Percentiles rank a stretch among this genome's conserved stretches.
phyloP scores from a whole-genome alignment of 148 eudicot genomes.

The Cornus controversa region DNA sequence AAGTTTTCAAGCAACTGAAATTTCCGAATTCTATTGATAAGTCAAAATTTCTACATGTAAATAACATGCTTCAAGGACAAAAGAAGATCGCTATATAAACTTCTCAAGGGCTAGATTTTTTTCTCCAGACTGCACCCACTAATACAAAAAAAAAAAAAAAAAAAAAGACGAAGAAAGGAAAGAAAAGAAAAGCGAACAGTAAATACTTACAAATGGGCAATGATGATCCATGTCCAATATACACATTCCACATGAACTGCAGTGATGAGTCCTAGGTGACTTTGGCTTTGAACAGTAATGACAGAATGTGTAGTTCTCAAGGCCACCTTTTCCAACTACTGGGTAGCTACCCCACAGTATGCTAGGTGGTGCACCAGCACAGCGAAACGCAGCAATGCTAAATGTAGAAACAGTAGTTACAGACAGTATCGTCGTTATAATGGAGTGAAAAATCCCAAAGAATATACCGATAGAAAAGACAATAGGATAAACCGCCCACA shows the following conservation, averaged over 20 bases:
- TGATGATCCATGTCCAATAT: conserved; percentile 98
- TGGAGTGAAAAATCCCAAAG: conserved; percentile 53
- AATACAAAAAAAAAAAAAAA: neutral
- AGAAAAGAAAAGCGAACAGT: neutral
- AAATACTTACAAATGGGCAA: conserved; percentile 90
- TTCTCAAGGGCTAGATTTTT: neutral
- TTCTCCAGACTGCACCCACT: neutral
- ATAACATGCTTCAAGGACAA: neutral
- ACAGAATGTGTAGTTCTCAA: conserved; percentile 76
- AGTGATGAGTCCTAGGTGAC: conserved; percentile 88
- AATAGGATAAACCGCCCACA: conserved; percentile 88
- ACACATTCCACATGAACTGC: conserved; percentile 88
- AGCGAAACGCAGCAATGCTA: conserved; percentile 61
- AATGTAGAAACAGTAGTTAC: conserved; percentile 57
- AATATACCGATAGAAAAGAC: conserved; percentile 61
- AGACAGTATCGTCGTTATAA: conserved; percentile 50
- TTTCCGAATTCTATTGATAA: no score
- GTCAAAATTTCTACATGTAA: neutral
- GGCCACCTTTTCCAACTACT: conserved; percentile 72
- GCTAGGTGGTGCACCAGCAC: conserved; percentile 70
- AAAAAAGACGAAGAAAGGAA: neutral
- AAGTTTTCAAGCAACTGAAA: neutral
- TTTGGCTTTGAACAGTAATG: conserved; percentile 83
- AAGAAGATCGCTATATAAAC: neutral
- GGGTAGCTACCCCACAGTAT: conserved; percentile 87